Evolutionary conservation across 371 early-diverging fungal genomes (phyloP).

Genomic region (Mucor circinelloides): DNA sequence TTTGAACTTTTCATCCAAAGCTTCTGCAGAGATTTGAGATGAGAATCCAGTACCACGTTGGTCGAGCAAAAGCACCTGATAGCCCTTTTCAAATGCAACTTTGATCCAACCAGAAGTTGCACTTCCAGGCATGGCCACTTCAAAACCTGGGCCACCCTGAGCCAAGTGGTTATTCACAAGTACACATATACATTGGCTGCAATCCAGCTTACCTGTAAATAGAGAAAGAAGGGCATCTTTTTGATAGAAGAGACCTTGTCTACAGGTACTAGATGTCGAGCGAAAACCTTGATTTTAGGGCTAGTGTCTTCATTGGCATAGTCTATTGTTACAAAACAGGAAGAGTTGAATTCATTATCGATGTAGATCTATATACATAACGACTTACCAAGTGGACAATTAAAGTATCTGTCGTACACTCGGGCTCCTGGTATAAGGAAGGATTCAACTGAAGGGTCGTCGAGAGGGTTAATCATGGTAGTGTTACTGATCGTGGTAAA

Average conservation of each 20-base stretch:
- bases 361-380: background rate
- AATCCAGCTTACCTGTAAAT: slow-evolving; percentile 52
- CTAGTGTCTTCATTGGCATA: slow-evolving; percentile 34
- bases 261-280: slow-evolving; percentile 59
- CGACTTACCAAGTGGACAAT: slow-evolving; percentile 51
- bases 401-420: slow-evolving; percentile 63
- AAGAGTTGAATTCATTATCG: no score
- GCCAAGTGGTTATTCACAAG: background rate
- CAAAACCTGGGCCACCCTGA: slow-evolving; percentile 68
- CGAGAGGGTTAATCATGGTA: slow-evolving; percentile 25
- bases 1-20: slow-evolving; percentile 39
- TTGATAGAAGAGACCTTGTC: slow-evolving; percentile 50
- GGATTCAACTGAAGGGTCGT: slow-evolving; percentile 48
- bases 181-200: background rate
- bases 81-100: slow-evolving; percentile 62
- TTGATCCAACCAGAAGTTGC: slow-evolving; percentile 66
- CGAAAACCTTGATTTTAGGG: slow-evolving; percentile 55
- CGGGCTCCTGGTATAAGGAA: slow-evolving; percentile 61
- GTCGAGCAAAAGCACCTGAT: slow-evolving; percentile 71
- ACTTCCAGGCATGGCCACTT: slow-evolving; percentile 50
- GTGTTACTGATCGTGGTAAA: background rate
- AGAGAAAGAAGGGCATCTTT: slow-evolving; percentile 58
- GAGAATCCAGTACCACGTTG: slow-evolving; percentile 79
- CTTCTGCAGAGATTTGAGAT: slow-evolving; percentile 60
- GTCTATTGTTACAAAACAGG: slow-evolving; percentile 27